A percentile compares a stretch with the other conserved stretches of the same genome.
phyloP scores from a whole-genome alignment of 2,329 filamentous ascomycete species.

The Colletotrichum plurivorum region DNA sequence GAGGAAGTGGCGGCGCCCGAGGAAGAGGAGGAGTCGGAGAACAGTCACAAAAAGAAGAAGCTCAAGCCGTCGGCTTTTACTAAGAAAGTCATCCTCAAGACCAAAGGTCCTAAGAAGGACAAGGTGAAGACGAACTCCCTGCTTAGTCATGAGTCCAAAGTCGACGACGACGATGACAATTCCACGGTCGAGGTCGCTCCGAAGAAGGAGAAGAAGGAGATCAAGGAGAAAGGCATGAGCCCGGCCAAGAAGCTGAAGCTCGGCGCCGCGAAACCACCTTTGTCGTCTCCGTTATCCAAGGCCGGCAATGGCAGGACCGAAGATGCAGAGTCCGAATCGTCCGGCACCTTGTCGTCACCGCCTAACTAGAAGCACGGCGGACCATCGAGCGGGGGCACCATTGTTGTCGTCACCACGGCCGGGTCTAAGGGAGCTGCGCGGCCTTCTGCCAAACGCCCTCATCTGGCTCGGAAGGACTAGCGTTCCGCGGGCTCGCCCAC shows the following conservation, averaged over 20 bases:
- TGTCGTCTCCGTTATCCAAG: slow-evolving; percentile 65
- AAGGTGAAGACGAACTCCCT: slow-evolving; percentile 66
- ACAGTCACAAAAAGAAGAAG: slow-evolving; percentile 71
- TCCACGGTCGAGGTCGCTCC: slow-evolving; percentile 50
- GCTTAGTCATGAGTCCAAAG: slow-evolving; percentile 64
- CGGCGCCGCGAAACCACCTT: slow-evolving; percentile 59
- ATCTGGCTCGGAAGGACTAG: too few relatives aligned
- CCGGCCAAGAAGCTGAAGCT: slow-evolving; percentile 59
- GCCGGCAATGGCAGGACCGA: slow-evolving; percentile 58
- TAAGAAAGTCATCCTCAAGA: slow-evolving; percentile 71
- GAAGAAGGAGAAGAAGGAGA: slow-evolving; percentile 54
- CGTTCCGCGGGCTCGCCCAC: neutral
- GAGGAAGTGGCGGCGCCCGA: slow-evolving; percentile 64
- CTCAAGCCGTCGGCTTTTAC: slow-evolving; percentile 61
- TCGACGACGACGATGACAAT: slow-evolving; percentile 47
- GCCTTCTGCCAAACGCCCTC: neutral
- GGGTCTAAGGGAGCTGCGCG: neutral
- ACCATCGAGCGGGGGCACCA: neutral
- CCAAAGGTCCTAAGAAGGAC: slow-evolving; percentile 68
- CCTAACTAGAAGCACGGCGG: slow-evolving; percentile 46
- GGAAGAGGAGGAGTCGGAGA: slow-evolving; percentile 66
- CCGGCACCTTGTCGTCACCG: slow-evolving; percentile 69
- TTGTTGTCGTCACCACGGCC: neutral
- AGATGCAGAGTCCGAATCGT: slow-evolving; percentile 70
- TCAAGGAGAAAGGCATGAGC: slow-evolving; percentile 51